Evolutionary conservation across 805 yeast genomes (phyloP), one percentile per base, ranked within the genome.

Genomic region (Starmerella stigmatis): DNA sequence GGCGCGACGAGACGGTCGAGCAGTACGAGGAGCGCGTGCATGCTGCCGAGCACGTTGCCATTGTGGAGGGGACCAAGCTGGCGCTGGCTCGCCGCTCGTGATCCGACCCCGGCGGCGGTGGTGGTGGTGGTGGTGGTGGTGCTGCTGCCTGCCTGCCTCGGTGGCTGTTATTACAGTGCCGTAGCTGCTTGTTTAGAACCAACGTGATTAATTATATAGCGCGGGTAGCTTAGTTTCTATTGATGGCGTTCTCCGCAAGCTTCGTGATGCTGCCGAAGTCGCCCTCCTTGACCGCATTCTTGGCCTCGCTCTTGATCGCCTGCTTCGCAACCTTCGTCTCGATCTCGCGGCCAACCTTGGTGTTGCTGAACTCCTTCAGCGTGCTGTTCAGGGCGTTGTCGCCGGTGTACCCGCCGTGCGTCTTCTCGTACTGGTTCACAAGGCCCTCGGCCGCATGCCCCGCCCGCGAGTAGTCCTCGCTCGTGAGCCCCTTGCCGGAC

Each of bases 1-100:
- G 64, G 16, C 78, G 79, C 45, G 85, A 76, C 1, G 97, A 89
- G 61, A 60, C 84, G 1, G 64, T 86, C 46, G 94, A 86, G 39
- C 72, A 72, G 20, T 92, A 88, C 65, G 95, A 85, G 61, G 68
- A 63, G 12, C 76, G 94, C 55, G 92, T 92, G 9, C 98, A 92
- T 60, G 68, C 67, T 20, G 67, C 77, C 19, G 98, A 92, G 62
- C 98, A 92, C 64, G 64, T 70, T 21, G 97, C 96, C 5, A 92
- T 92, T 38, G 96, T 92, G 2, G 94, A 88, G 60, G 98, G 95
- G 4, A 78, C 96, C 0, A 69, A 71, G 34, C 72, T 72, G 45
- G 88, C 82, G 0, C 62, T 82, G 47, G 32, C 40, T 9, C 40
- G 40, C 21, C 29, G 40, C n/a, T 25, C 29, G 21, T 36, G 21